Evolutionary conservation across 1,284 basidiomycete genomes (phyloP).

Genomic region (Sporisorium scitamineum): DNA sequence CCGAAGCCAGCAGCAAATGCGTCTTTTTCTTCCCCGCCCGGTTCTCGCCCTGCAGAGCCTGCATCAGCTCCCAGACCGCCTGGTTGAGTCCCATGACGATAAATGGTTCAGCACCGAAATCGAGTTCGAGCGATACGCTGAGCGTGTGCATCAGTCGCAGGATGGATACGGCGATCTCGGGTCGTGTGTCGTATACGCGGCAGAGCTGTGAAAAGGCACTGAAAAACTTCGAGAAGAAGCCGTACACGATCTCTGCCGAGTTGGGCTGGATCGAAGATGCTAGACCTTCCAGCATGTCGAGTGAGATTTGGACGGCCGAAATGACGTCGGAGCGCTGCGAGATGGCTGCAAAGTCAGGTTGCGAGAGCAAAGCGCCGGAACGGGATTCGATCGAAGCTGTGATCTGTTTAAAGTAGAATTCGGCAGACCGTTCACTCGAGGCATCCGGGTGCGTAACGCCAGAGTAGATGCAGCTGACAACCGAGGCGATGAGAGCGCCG

Average conservation of each 20-base stretch:
- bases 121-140: constrained; percentile 36
- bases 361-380: constrained; percentile 48
- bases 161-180: constrained; percentile 44
- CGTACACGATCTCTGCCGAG: constrained; percentile 52
- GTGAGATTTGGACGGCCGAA: constrained; percentile 46
- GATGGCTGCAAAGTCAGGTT: constrained; percentile 39
- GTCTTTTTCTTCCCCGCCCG: constrained; percentile 35
- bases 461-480: constrained; percentile 61
- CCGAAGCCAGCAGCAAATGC: constrained; percentile 26
- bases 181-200: constrained; percentile 41
- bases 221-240: constrained; percentile 54
- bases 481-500: constrained; percentile 52
- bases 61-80: constrained; percentile 38
- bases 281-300: constrained; percentile 61
- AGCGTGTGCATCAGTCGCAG: constrained; percentile 47
- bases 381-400: constrained; percentile 53
- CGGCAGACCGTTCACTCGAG: constrained; percentile 35
- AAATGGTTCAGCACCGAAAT: constrained; percentile 43
- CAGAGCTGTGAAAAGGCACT: constrained; percentile 44
- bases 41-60: constrained; percentile 31
- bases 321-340: constrained; percentile 53
- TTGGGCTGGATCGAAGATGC: constrained; percentile 51
- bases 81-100: constrained; percentile 42
- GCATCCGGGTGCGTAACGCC: constrained; percentile 37
- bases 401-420: constrained; percentile 54